phyloP scores from a whole-genome alignment of 495 filamentous ascomycete species.

The Talaromyces nanjingensis region DNA sequence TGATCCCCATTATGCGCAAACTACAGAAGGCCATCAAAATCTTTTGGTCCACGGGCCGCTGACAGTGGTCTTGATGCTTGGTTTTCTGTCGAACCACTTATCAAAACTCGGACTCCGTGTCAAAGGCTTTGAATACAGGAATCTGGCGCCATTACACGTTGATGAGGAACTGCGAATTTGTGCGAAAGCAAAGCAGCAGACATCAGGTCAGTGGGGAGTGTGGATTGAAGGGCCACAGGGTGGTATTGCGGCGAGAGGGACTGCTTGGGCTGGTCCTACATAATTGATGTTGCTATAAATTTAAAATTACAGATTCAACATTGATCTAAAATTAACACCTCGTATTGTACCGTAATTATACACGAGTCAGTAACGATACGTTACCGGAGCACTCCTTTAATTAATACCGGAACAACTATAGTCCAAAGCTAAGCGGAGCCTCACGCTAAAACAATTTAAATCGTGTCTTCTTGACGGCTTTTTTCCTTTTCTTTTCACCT shows the following conservation, averaged over 20 bases:
- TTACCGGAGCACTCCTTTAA: not conserved
- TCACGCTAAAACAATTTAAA: not conserved
- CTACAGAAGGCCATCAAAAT: conserved; percentile 65
- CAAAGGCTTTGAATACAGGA: conserved; percentile 62
- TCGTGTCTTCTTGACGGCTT: not conserved
- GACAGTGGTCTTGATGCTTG: conserved; percentile 66
- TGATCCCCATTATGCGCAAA: conserved; percentile 61
- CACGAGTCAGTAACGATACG: not conserved
- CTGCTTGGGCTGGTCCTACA: conserved; percentile 7
- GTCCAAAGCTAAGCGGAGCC: not conserved
- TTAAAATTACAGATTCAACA: not conserved
- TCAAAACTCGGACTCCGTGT: conserved; percentile 23
- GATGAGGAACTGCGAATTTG: conserved; percentile 59
- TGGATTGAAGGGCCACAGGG: conserved; percentile 60
- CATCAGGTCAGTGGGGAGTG: conserved; percentile 40
- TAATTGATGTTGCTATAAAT: not conserved
- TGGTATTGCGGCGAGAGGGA: conserved; percentile 55
- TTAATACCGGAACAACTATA: conserved; percentile 3
- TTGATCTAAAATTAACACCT: not conserved
- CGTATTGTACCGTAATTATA: not conserved
- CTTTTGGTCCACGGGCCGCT: conserved; percentile 84
- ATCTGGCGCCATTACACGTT: conserved; percentile 74
- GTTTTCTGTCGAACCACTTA: conserved; percentile 49
- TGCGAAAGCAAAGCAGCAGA: conserved; percentile 28
- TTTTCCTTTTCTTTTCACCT: not conserved